phyloP scores from a whole-genome alignment of 192 early-diverging fungal genomes.

The Coemansia furcata region DNA sequence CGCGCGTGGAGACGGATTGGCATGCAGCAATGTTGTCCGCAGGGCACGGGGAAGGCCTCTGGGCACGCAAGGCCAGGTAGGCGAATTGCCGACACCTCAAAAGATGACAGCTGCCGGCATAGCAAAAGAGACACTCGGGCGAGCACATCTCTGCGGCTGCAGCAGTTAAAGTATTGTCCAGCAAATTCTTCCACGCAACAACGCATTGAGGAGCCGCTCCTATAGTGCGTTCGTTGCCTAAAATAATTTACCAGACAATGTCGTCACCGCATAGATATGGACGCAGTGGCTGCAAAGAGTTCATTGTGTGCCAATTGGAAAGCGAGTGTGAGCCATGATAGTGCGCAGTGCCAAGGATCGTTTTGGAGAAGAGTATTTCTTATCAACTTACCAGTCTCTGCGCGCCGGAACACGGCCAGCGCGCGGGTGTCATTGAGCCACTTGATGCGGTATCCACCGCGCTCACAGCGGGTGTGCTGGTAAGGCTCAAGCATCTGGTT shows the following conservation, averaged over 20 bases:
- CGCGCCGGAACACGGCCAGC: constrained; percentile 52
- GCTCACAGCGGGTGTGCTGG: constrained; percentile 52
- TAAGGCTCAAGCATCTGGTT: constrained; percentile 57
- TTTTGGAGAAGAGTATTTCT: background rate
- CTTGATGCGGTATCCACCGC: constrained; percentile 55
- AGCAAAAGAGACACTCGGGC: background rate
- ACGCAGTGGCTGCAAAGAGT: background rate
- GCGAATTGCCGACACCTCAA: background rate
- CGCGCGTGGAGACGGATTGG: constrained; percentile 1
- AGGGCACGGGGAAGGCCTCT: background rate
- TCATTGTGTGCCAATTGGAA: background rate
- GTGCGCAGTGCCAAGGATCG: constrained; percentile 1
- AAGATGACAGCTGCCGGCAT: background rate
- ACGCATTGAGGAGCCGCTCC: background rate
- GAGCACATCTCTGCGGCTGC: background rate
- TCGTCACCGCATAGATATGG: background rate
- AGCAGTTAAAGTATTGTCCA: background rate
- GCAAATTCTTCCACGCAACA: background rate
- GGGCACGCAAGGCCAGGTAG: background rate
- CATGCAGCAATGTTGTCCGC: background rate
- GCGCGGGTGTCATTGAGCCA: constrained; percentile 55
- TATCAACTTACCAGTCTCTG: constrained; percentile 46
- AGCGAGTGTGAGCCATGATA: background rate
- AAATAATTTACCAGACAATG: background rate
- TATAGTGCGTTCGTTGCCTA: background rate